Evolutionary conservation across 2,329 filamentous ascomycete genomes (phyloP), one percentile per base, ranked within the genome.

Genomic region (Chrysoporthe austroafricana): DNA sequence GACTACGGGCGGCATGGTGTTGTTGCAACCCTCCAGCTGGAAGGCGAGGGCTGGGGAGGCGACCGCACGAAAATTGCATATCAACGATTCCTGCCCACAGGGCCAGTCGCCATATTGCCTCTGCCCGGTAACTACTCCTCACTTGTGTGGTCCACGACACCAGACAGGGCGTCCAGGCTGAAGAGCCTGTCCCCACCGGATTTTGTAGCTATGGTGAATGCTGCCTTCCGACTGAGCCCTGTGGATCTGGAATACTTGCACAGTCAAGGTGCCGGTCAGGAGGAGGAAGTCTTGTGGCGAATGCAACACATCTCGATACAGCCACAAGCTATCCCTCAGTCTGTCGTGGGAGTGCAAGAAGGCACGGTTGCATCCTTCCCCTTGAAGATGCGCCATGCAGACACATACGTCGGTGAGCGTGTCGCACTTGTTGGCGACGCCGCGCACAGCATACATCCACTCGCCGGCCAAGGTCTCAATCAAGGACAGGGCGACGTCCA

Each of bases 401-500:
- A 96, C 75, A 93, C 92, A 1, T 99, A 99, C 76, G 91, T 92
- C 54, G 91, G 90, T 50, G 93, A 97, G 74, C 90, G 96, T n/a
- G 84, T 97, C 9, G 96, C 94, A 0, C 86, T 99, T 1, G 88
- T 99, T 46, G 96, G 96, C 69, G 96, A 99, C 72, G 96, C 96
- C 1, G 96, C 96, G 8, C 96, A 99, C 77, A 97, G 94, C 1
- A 90, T 97, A 71, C 96, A 99, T 77, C 96, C 96, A 0, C 89
- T 99, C 4, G 96, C 93, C 1, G 96, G 96, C 0, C 96, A 98
- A 79, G 96, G 96, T 1, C 84, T 99, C 16, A 99, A 99, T 76
- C 91, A 96, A 74, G 96, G 96, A 1, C 90, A 98, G 71, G 94
- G 89, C 21, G 96, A 99, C 76, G 91, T 96, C 0, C 90, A 93